These are phyloP conservation scores for Candida freyschussii DNA, from an alignment of 1,139 yeast genomes.

Conservation along the genomic window DNA sequence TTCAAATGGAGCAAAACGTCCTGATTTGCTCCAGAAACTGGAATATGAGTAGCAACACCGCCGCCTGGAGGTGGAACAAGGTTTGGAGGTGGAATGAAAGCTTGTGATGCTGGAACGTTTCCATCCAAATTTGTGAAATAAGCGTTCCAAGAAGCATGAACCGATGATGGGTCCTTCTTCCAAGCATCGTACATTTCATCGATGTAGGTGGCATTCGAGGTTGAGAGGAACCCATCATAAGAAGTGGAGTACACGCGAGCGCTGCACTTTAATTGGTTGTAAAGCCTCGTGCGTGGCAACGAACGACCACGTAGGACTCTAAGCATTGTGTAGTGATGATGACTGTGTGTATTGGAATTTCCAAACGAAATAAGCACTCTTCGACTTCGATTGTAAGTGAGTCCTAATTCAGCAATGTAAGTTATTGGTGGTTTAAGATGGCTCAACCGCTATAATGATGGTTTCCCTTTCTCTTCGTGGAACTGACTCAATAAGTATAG, in stretches of 20 bases:
- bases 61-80: conserved; percentile 65
- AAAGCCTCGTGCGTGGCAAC: conserved; percentile 22
- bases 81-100: conserved; percentile 89
- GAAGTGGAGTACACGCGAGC: conserved; percentile 22
- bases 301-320: conserved; percentile 22
- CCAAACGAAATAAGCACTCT: no score
- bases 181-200: conserved; percentile 98
- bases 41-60: conserved; percentile 39
- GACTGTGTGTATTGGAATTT: neutral
- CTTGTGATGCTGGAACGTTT: conserved; percentile 63
- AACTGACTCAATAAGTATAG: no score
- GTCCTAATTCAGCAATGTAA: no score
- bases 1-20: conserved; percentile 81
- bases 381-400: no score
- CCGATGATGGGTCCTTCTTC: conserved; percentile 84
- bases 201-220: conserved; percentile 85
- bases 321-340: conserved; percentile 17
- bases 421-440: no score
- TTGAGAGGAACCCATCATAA: conserved; percentile 70
- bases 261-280: conserved; percentile 12
- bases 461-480: no score
- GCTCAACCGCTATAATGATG: no score
- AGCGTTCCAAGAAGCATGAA: conserved; percentile 94
- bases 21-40: conserved; percentile 34
- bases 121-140: conserved; percentile 85